Evolutionary conservation across 257 asterid genomes (phyloP).

Genomic region (Euphrasia confusa): DNA sequence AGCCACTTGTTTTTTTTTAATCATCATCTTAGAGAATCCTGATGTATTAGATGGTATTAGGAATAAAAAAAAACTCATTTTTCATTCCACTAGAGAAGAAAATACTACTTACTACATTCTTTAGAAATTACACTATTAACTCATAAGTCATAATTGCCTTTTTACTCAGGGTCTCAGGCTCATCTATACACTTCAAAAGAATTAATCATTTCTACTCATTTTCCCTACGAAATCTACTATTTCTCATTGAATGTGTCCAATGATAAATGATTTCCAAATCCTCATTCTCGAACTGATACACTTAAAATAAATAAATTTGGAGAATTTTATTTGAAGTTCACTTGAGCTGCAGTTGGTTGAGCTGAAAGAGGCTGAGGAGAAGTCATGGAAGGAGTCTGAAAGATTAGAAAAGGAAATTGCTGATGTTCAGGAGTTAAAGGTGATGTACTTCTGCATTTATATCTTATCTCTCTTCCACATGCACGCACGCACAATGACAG

Average conservation of each 20-base stretch:
- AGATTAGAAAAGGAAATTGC: slow-evolving; percentile 85
- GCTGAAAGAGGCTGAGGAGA: slow-evolving; percentile 81
- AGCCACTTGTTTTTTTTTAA: not conserved
- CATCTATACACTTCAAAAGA: too few relatives aligned
- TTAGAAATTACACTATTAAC: too few relatives aligned
- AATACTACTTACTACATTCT: too few relatives aligned
- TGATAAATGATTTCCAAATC: not conserved
- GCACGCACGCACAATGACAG: not conserved
- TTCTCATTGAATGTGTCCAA: too few relatives aligned
- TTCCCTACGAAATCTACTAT: too few relatives aligned
- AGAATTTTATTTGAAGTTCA: slow-evolving; percentile 19
- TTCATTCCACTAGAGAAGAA: too few relatives aligned
- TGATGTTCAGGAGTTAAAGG: slow-evolving; percentile 87
- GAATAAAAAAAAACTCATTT: too few relatives aligned
- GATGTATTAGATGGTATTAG: too few relatives aligned
- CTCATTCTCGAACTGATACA: slow-evolving; percentile 2
- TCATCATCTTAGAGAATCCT: not conserved
- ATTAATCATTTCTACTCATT: too few relatives aligned
- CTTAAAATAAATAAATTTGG: slow-evolving; percentile 3
- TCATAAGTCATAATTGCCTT: too few relatives aligned
- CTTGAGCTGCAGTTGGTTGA: slow-evolving; percentile 67
- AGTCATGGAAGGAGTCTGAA: slow-evolving; percentile 70
- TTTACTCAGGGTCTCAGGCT: too few relatives aligned
- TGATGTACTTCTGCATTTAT: slow-evolving; percentile 13
- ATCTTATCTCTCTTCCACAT: not conserved